Evolutionary conservation across 2,329 filamentous ascomycete species (phyloP), one percentile per base, ranked within the genome.

Genomic region (Exophiala bonariae): DNA sequence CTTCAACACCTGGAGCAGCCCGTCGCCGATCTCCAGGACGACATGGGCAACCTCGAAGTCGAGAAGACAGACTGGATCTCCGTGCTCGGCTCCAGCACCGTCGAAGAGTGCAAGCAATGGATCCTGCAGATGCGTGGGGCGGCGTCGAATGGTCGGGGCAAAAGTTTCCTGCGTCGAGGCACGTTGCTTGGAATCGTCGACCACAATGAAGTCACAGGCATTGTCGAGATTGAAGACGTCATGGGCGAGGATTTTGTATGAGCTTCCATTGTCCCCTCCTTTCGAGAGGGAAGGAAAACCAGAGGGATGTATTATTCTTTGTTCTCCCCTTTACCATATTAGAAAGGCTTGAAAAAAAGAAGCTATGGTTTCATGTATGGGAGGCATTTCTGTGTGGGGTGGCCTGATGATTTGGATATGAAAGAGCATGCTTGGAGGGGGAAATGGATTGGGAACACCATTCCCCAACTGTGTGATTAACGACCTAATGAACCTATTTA

Each of bases 41-140:
- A 68, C 1, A 64, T 76, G 0, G 63, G 65, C n/a, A 62, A 81
- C 16, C 65, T 83, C 18, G 71, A 79, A 1, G 67, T 75, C 2
- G 65, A 73, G 33, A 68, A 71, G 6, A 56, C 57, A 3, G 75
- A 81, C 38, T 86, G 86, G 79, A 69, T 87, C 11, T 69, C 71
- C 14, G 72, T 88, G 4, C 69, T 77, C 2, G 75, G 76, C 1
- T 76, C 80, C 10, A 83, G 75, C 4, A 75, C 75, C 2, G 65
- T 87, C 13, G 65, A 74, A 3, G 73, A 79, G 37, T 80, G 81
- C 1, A 68, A 66, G 14, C 72, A 75, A 32, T 78, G 79, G 67
- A 68, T 84, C 31, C 60, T 64, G 11, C 69, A 63, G 18, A 71
- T 74, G 61, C 63, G 51, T 61, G 63, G 46, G 4, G 43, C 48